Percentiles rank a stretch among this genome's conserved stretches.
These are phyloP conservation scores for Trichoderma simmonsii DNA, from an alignment of 2,329 filamentous ascomycete species.

Conservation along the genomic window DNA sequence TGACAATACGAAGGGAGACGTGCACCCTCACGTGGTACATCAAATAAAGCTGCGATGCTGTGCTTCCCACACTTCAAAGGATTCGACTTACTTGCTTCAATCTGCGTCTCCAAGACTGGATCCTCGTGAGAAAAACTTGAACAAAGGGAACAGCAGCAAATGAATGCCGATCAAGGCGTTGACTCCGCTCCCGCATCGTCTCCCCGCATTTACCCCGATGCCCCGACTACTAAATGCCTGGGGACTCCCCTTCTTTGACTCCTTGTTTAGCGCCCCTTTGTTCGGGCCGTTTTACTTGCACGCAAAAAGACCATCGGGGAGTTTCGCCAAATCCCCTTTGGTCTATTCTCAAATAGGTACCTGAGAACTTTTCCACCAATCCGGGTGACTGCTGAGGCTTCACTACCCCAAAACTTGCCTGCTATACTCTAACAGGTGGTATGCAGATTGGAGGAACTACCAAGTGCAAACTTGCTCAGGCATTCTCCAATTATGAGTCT, in stretches of 20 bases:
- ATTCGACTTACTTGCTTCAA: not conserved
- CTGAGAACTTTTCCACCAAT: constrained; percentile 13
- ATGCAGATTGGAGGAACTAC: not conserved
- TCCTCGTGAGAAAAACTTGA: not conserved
- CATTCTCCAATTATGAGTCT: not conserved
- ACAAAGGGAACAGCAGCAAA: not conserved
- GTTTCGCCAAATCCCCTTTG: constrained; percentile 5
- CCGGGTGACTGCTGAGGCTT: not conserved
- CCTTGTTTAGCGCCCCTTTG: constrained; percentile 11
- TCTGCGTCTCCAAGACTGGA: not conserved
- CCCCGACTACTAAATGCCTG: not conserved
- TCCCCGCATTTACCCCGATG: constrained; percentile 13
- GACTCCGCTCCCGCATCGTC: constrained; percentile 11
- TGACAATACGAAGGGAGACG: not conserved
- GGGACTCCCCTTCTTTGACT: not conserved
- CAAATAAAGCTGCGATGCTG: too few species aligned
- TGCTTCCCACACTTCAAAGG: not conserved
- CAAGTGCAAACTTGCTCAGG: not conserved
- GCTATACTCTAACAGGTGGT: not conserved
- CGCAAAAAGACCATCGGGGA: constrained; percentile 16
- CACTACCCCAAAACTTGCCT: not conserved
- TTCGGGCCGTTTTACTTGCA: constrained; percentile 16
- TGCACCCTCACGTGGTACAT: not conserved
- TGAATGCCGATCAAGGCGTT: constrained; percentile 4
- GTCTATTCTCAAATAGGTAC: not conserved